Percentiles rank a stretch among this genome's conserved stretches.
phyloP scores from a whole-genome alignment of 1,139 yeast species.

The Geotrichum australiense region DNA sequence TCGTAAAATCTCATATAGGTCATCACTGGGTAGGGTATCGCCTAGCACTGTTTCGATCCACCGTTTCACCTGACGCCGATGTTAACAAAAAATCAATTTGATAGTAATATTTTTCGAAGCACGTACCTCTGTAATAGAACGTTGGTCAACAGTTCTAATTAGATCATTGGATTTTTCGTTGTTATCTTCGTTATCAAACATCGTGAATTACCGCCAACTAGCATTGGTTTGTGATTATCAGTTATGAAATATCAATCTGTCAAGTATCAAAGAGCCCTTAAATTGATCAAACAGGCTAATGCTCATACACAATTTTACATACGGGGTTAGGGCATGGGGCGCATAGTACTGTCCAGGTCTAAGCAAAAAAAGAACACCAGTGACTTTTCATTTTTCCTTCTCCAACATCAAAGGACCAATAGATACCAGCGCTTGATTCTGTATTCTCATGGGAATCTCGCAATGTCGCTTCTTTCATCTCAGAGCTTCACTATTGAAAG shows the following conservation, averaged over 20 bases:
- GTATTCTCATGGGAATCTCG: not conserved
- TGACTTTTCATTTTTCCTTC: no score
- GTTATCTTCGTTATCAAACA: not conserved
- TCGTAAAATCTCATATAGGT: conserved; percentile 47
- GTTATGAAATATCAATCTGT: no score
- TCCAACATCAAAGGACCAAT: not conserved
- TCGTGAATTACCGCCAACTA: no score
- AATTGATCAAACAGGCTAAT: no score
- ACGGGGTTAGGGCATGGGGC: no score
- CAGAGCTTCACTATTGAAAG: conserved; percentile 25
- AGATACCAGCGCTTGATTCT: not conserved
- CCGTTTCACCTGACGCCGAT: conserved; percentile 20
- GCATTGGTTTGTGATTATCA: no score
- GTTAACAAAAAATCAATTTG: not conserved
- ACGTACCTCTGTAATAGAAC: not conserved
- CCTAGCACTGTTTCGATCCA: conserved; percentile 29
- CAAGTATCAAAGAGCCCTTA: no score
- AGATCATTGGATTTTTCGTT: not conserved
- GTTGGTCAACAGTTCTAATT: not conserved
- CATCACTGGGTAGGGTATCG: conserved; percentile 24
- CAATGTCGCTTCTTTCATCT: conserved; percentile 11
- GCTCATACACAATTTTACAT: no score
- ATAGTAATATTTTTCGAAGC: not conserved
- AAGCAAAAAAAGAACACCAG: no score
- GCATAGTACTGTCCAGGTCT: no score